phyloP scores from a whole-genome alignment of 2,329 filamentous ascomycete genomes.

The Sclerotinia minor region DNA sequence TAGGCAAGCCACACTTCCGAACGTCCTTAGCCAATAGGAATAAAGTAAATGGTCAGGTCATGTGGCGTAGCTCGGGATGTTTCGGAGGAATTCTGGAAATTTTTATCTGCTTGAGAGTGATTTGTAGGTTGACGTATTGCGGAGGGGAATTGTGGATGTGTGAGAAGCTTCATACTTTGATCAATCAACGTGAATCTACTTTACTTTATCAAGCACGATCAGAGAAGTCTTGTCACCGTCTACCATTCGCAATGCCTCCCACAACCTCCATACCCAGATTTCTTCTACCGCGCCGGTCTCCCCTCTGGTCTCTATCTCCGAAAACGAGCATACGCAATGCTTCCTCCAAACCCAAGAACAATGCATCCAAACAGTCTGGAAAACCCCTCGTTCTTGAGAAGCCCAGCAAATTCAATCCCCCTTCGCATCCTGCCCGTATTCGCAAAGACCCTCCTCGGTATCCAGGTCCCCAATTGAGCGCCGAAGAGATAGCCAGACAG shows the following conservation, averaged over 20 bases:
- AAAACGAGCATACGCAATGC: conserved; percentile 42
- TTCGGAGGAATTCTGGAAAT: conserved; percentile 18
- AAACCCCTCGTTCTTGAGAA: conserved; percentile 77
- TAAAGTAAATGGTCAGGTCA: conserved; percentile 11
- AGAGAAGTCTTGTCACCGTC: neutral
- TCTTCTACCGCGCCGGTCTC: conserved; percentile 62
- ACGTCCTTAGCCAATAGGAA: conserved; percentile 15
- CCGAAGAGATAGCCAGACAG: conserved; percentile 66
- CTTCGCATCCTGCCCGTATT: conserved; percentile 78
- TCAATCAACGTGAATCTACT: neutral
- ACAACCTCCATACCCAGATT: conserved; percentile 63
- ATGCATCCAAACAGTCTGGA: conserved; percentile 16
- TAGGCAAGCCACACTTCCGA: conserved; percentile 19
- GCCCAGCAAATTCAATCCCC: conserved; percentile 85
- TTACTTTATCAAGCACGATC: neutral
- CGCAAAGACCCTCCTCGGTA: conserved; percentile 63
- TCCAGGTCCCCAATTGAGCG: conserved; percentile 65
- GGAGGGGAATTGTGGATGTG: neutral
- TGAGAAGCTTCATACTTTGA: neutral
- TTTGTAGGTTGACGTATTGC: conserved; percentile 14
- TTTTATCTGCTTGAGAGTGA: conserved; percentile 1
- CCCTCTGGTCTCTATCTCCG: conserved; percentile 51
- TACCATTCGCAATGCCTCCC: conserved; percentile 38
- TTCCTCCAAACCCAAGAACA: conserved; percentile 39
- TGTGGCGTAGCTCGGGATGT: conserved; percentile 21